phyloP scores from a whole-genome alignment of 2,329 filamentous ascomycete genomes.

The Trichoderma breve region DNA sequence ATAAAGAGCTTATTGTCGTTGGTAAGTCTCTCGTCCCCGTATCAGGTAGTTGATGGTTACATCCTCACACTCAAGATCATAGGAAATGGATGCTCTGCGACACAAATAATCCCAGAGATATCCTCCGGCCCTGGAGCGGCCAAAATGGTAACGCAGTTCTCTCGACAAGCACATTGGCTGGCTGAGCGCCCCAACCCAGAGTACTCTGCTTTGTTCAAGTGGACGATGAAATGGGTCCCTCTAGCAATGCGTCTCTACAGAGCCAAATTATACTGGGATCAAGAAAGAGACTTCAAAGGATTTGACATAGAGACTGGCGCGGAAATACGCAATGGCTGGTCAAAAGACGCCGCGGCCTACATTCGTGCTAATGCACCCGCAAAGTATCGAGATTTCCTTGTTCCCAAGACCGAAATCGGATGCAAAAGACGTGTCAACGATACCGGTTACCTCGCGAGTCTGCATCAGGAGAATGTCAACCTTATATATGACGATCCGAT shows the following conservation, averaged over 20 bases:
- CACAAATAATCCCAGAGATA: constrained; percentile 28
- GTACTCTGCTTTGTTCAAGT: constrained; percentile 27
- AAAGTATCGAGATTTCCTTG: constrained; percentile 31
- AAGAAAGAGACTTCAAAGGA: constrained; percentile 26
- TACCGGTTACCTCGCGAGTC: constrained; percentile 32
- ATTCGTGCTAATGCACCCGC: constrained; percentile 28
- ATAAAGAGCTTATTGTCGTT: constrained; percentile 27
- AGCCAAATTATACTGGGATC: constrained; percentile 24
- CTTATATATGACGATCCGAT: constrained; percentile 27
- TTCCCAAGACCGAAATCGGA: constrained; percentile 35
- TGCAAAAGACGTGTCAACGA: constrained; percentile 39
- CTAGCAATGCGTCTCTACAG: constrained; percentile 26
- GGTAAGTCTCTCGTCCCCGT: constrained; percentile 12
- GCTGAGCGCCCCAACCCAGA: constrained; percentile 25
- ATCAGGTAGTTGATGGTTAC: not conserved
- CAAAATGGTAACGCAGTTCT: constrained; percentile 45
- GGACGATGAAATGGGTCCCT: constrained; percentile 28
- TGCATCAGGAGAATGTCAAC: constrained; percentile 33
- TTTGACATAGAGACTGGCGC: constrained; percentile 24
- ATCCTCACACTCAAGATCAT: not conserved
- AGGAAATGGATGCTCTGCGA: constrained; percentile 33
- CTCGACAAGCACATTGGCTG: constrained; percentile 50
- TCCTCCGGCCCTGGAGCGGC: constrained; percentile 29
- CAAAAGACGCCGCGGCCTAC: constrained; percentile 26
- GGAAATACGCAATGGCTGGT: constrained; percentile 23